phyloP scores from a whole-genome alignment of 208 protist genomes.

The Angomonas ambiguus region DNA sequence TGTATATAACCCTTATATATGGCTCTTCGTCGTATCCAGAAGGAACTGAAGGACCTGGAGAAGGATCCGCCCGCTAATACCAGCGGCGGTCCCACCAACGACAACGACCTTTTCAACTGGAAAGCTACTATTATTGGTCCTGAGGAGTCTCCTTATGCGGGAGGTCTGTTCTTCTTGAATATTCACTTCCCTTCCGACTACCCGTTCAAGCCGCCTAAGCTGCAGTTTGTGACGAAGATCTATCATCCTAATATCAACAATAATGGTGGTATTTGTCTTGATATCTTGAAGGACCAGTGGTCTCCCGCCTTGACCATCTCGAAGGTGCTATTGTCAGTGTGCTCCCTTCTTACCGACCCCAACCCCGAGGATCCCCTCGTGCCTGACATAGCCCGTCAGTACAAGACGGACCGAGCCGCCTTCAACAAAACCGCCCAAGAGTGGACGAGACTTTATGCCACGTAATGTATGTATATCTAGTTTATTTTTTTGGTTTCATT shows the following conservation, averaged over 20 bases:
- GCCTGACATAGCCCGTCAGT: slow-evolving; percentile 96
- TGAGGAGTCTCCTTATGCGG: slow-evolving; percentile 95
- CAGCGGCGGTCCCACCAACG: slow-evolving; percentile 92
- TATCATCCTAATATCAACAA: slow-evolving; percentile 98
- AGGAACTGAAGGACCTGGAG: slow-evolving; percentile 94
- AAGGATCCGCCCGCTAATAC: slow-evolving; percentile 95
- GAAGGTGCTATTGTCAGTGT: slow-evolving; percentile 98
- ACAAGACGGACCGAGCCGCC: slow-evolving; percentile 90
- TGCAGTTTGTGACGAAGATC: slow-evolving; percentile 94
- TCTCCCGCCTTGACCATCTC: slow-evolving; percentile 97
- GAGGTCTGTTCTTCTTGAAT: slow-evolving; percentile 98
- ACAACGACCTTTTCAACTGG: slow-evolving; percentile 97
- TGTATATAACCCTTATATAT: slow-evolving; percentile 32
- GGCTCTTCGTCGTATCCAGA: slow-evolving; percentile 93
- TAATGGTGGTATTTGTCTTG: slow-evolving; percentile 97
- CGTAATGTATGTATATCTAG: slow-evolving; percentile 21
- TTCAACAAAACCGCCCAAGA: slow-evolving; percentile 93
- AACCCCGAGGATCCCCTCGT: slow-evolving; percentile 99
- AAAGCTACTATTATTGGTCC: slow-evolving; percentile 96
- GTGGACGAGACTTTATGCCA: slow-evolving; percentile 83
- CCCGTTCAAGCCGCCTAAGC: slow-evolving; percentile 94
- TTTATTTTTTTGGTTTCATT: slow-evolving; percentile 12
- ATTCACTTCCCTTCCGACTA: slow-evolving; percentile 99
- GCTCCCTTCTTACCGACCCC: slow-evolving; percentile 98
- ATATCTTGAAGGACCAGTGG: slow-evolving; percentile 98